phyloP scores from a whole-genome alignment of 495 filamentous ascomycete species.

The Penicillium canariense region DNA sequence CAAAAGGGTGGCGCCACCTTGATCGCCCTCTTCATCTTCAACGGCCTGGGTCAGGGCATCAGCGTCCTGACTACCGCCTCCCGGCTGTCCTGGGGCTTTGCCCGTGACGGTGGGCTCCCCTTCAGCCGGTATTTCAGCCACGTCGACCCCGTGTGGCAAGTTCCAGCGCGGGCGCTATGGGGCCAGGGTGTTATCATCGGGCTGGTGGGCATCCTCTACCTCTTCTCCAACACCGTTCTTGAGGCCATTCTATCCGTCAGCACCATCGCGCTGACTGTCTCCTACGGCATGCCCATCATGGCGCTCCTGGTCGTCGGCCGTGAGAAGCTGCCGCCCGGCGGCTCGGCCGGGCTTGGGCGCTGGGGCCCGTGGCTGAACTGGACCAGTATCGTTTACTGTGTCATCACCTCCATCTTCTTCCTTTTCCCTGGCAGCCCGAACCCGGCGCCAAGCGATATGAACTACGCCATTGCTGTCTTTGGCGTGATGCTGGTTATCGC shows the following conservation, averaged over 20 bases:
- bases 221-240: conserved; percentile 48
- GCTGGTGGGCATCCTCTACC: conserved; percentile 44
- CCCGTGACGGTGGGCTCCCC: conserved; percentile 56
- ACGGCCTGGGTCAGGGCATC: conserved; percentile 45
- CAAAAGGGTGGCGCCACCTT: conserved; percentile 36
- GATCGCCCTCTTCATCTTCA: conserved; percentile 49
- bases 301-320: conserved; percentile 42
- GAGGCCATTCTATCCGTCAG: conserved; percentile 50
- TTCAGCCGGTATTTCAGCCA: conserved; percentile 42
- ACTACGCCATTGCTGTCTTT: conserved; percentile 50
- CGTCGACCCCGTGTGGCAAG: conserved; percentile 43
- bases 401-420: conserved; percentile 49
- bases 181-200: conserved; percentile 41
- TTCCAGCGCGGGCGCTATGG: conserved; percentile 46
- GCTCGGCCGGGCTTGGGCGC: conserved; percentile 41
- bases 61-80: conserved; percentile 51
- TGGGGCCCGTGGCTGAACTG: conserved; percentile 40
- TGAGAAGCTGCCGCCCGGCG: conserved; percentile 41
- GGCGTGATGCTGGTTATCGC: conserved; percentile 49
- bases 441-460: conserved; percentile 44
- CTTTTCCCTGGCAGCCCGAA: conserved; percentile 43
- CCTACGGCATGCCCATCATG: conserved; percentile 47
- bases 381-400: conserved; percentile 45
- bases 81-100: conserved; percentile 53
- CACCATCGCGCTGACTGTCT: conserved; percentile 49